A percentile compares a stretch with the other conserved stretches of the same genome.
These are phyloP conservation scores for Pseudogymnoascus sp. DNA, from an alignment of 2,329 filamentous ascomycete genomes.

Conservation along the genomic window DNA sequence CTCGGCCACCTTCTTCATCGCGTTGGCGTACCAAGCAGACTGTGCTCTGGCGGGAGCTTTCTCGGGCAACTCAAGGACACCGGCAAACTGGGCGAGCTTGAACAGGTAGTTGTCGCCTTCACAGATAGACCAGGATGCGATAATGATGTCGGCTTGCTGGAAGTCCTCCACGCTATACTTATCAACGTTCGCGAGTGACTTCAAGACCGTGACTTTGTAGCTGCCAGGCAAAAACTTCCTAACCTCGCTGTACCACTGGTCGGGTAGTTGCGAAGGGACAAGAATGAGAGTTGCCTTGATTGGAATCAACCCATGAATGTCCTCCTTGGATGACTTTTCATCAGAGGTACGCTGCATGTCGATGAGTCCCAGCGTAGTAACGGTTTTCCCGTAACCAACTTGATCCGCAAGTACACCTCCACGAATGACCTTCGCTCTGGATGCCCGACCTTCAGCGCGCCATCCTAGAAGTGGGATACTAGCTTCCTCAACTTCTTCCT, in stretches of 20 bases:
- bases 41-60: slow-evolving; percentile 31
- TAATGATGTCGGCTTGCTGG: slow-evolving; percentile 41
- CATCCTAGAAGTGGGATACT: slow-evolving; percentile 41
- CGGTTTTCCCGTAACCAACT: slow-evolving; percentile 60
- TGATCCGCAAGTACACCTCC: slow-evolving; percentile 57
- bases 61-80: slow-evolving; percentile 28
- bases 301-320: slow-evolving; percentile 20
- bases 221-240: slow-evolving; percentile 33
- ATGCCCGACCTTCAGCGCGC: slow-evolving; percentile 47
- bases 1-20: slow-evolving; percentile 32
- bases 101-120: slow-evolving; percentile 38
- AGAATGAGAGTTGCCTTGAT: slow-evolving; percentile 51
- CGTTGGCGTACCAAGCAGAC: slow-evolving; percentile 44
- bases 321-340: not conserved
- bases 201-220: slow-evolving; percentile 38
- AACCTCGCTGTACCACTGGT: slow-evolving; percentile 51
- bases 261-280: slow-evolving; percentile 43
- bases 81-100: slow-evolving; percentile 41
- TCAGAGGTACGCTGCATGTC: slow-evolving; percentile 26
- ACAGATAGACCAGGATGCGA: slow-evolving; percentile 45
- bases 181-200: slow-evolving; percentile 31
- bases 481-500: slow-evolving; percentile 50
- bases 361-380: slow-evolving; percentile 48
- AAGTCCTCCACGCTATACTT: slow-evolving; percentile 36
- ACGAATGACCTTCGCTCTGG: slow-evolving; percentile 33